Evolutionary conservation across 139 green algal genomes (phyloP).

Genomic region (Edaphochlamys debaryana): DNA sequence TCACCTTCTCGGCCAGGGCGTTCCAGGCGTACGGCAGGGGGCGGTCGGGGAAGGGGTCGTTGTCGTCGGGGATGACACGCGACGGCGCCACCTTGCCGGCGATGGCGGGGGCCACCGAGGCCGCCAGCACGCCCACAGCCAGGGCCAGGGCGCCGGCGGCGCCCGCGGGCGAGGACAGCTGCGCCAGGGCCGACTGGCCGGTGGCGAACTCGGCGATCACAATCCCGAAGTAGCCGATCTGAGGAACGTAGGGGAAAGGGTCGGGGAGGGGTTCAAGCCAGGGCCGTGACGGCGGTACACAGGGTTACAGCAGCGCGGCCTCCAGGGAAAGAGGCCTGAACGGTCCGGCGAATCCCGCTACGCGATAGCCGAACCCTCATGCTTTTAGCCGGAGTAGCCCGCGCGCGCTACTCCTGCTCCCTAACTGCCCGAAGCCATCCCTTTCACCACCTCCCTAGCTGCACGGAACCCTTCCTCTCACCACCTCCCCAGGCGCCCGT

Average conservation of each 20-base stretch:
- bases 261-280: background rate
- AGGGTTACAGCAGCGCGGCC: no score
- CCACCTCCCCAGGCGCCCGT: no score
- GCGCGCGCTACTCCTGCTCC: no score
- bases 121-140: slow-evolving; percentile 1
- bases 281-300: background rate
- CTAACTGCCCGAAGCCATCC: no score
- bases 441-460: no score
- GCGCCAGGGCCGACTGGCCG: slow-evolving; percentile 7
- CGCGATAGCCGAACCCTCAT: no score
- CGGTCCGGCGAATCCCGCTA: no score
- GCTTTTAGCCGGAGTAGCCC: no score
- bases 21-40: slow-evolving; percentile 39
- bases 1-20: slow-evolving; percentile 36
- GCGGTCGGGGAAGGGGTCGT: slow-evolving; percentile 5
- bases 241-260: no score
- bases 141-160: background rate
- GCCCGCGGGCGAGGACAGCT: slow-evolving; percentile 5
- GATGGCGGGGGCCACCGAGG: slow-evolving; percentile 25
- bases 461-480: no score
- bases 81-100: slow-evolving; percentile 1
- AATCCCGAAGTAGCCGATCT: slow-evolving; percentile 34
- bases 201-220: slow-evolving; percentile 11
- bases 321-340: no score
- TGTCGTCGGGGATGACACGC: background rate